Conservation (phyloP, 2,329 filamentous ascomycete genomes). For the Leptographium galeiforme region DNA sequence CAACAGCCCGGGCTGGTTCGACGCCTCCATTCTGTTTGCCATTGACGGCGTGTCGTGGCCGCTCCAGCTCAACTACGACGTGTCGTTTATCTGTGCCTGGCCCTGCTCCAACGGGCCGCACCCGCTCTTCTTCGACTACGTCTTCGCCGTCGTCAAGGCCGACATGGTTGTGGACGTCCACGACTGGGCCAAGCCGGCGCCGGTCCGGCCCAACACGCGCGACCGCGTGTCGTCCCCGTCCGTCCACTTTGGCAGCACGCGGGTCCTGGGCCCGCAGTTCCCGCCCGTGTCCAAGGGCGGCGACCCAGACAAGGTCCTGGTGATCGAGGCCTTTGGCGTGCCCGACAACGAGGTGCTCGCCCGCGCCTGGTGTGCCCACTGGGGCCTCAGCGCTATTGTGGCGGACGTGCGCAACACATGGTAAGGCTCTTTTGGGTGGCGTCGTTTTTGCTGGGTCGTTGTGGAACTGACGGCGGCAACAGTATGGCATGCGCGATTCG, state of each 20-base stretch:
- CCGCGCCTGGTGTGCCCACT: conserved; percentile 64
- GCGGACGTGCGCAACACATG: conserved; percentile 57
- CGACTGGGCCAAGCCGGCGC: conserved; percentile 44
- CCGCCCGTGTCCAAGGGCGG: conserved; percentile 19
- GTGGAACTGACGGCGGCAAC: conserved; percentile 2
- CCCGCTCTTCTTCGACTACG: conserved; percentile 61
- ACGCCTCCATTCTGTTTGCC: conserved; percentile 50
- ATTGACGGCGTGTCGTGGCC: conserved; percentile 51
- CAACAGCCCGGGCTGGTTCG: conserved; percentile 29
- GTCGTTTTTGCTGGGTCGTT: neutral
- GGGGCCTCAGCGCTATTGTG: conserved; percentile 58
- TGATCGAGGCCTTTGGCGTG: conserved; percentile 60
- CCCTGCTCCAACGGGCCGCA: conserved; percentile 52
- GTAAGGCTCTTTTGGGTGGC: conserved; percentile 24
- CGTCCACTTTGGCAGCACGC: conserved; percentile 8
- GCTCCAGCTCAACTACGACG: conserved; percentile 47
- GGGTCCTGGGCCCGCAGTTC: conserved; percentile 7
- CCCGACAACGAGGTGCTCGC: conserved; percentile 65
- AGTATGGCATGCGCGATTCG: conserved; percentile 62
- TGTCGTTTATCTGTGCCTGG: conserved; percentile 52
- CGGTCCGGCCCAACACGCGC: conserved; percentile 1
- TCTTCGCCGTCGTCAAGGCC: conserved; percentile 42
- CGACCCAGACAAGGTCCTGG: conserved; percentile 53
- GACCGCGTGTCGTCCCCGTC: conserved; percentile 9
- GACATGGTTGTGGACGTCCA: conserved; percentile 52